These are phyloP conservation scores for Cymbopogon citratus DNA, from an alignment of 176 grass and related monocot genomes.

Conservation along the genomic window DNA sequence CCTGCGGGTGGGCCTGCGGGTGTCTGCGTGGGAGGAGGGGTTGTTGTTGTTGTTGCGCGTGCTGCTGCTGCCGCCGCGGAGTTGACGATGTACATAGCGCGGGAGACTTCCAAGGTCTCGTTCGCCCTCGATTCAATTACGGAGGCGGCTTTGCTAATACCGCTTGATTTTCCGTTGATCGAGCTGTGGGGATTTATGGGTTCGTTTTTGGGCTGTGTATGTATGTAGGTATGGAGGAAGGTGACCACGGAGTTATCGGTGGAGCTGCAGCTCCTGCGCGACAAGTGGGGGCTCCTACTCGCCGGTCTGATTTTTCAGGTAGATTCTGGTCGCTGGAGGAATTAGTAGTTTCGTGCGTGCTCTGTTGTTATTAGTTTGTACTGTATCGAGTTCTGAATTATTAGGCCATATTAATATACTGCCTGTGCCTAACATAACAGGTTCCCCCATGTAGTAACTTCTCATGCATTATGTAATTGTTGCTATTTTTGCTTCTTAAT, in stretches of 20 bases:
- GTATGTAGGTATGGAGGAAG: constrained; percentile 78
- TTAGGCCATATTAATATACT: background rate
- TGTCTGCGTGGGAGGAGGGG: background rate
- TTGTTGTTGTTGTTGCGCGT: background rate
- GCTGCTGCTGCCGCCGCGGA: background rate
- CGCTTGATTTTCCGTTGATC: background rate
- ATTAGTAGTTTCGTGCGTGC: constrained; percentile 1
- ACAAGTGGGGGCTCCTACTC: constrained; percentile 85
- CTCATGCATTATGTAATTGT: background rate
- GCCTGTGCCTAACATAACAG: constrained; percentile 20
- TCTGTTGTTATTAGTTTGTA: background rate
- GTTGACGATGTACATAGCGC: constrained; percentile 86
- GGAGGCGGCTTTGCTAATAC: background rate
- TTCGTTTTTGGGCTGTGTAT: background rate
- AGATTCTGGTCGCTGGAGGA: background rate
- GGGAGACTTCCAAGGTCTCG: constrained; percentile 84
- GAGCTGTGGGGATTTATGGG: background rate
- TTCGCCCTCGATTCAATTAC: background rate
- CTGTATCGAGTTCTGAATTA: background rate
- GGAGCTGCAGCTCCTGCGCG: constrained; percentile 70
- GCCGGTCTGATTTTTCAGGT: constrained; percentile 77
- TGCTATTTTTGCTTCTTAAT: background rate
- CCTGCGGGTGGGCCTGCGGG: background rate
- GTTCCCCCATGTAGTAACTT: background rate
- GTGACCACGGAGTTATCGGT: constrained; percentile 48